Percentiles rank a stretch among this genome's conserved stretches.
These are phyloP conservation scores for Elongisporangium anandrum DNA, from an alignment of 352 stramenopile genomes.

Conservation along the genomic window DNA sequence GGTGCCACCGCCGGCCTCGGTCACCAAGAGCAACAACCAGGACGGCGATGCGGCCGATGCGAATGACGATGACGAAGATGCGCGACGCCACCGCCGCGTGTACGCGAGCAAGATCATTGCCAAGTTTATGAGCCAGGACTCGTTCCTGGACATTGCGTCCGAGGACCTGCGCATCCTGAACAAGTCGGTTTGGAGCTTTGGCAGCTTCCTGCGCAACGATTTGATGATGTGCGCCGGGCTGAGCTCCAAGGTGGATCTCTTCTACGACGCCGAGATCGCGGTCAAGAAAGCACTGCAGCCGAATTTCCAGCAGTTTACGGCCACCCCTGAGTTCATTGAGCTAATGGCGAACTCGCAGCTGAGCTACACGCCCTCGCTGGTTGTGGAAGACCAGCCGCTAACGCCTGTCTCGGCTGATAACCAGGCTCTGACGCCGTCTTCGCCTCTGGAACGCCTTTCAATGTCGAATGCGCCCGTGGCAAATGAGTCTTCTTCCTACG, in stretches of 20 bases:
- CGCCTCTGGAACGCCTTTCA: background rate
- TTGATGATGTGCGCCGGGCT: conserved; percentile 72
- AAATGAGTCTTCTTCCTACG: conserved; percentile 31
- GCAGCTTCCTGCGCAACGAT: conserved; percentile 66
- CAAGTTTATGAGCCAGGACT: conserved; percentile 84
- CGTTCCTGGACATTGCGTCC: conserved; percentile 75
- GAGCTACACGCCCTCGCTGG: conserved; percentile 29
- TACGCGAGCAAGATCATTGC: conserved; percentile 86
- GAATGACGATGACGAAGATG: conserved; percentile 15
- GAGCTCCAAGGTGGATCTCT: conserved; percentile 71
- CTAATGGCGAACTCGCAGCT: conserved; percentile 53
- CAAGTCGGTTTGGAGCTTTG: conserved; percentile 80
- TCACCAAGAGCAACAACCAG: conserved; percentile 7
- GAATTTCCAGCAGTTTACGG: conserved; percentile 60
- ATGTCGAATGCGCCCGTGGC: conserved; percentile 1
- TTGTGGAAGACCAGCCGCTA: conserved; percentile 10
- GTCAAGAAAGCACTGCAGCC: conserved; percentile 67
- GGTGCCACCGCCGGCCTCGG: conserved; percentile 4
- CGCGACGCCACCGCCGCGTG: conserved; percentile 34
- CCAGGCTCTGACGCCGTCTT: background rate
- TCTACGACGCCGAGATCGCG: conserved; percentile 67
- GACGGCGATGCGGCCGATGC: conserved; percentile 12
- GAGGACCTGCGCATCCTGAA: conserved; percentile 76
- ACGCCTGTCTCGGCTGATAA: conserved; percentile 7
- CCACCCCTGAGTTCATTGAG: conserved; percentile 49